Base-by-base conservation (phyloP, 768 basidiomycete genomes). In the Tremella yokohamensis region DNA sequence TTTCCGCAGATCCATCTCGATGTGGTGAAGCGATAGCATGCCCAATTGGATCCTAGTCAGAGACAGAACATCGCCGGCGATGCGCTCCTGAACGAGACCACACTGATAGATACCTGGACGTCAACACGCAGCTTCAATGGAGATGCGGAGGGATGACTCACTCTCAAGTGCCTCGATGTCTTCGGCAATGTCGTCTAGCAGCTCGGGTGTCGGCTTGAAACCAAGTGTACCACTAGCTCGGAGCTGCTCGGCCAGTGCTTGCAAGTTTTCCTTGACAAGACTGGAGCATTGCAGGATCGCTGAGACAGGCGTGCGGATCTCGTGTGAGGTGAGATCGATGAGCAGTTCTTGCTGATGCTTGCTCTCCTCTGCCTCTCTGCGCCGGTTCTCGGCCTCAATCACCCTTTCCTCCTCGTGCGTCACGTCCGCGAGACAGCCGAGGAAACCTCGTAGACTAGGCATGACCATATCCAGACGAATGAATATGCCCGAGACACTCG, bases 61-160 rank as follows among this genome's bases (percentile, higher is more conserved):
- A 13, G 78, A 77, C 12, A 79, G 68, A 1, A 79, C 75, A 60
- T 80, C 79, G 58, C 79, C 78, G 25, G 73, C 73, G 25, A 79
- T 79, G 45, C 77, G 60, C 49, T 77, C 76, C 61, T 79, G 78
- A 8, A 72, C 64, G 45, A 77, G 57, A 13, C 74, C 75, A 65
- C 77, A 78, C 38, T 75, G 70, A 52, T 78, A 76, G 52, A 80
- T 79, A 40, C 78, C 69, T 66, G 45, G 2, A 50, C 6, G 70
- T 34, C 29, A 34, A 11, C 11, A 6, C 6, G 11, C 4, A 11
- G 29, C 11, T 34, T 69, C 7, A 73, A 54, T 0, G 70, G 69
- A 16, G 75, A 60, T 19, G 75, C 68, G 11, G 26, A 8, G 2
- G 3, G 48, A 18, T 25, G 11, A 61, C 71, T 65, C 62, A 69